A percentile compares a stretch with the other conserved stretches of the same genome.
These are phyloP conservation scores for Sphaceloma murrayae DNA, from an alignment of 2,329 filamentous ascomycete species.

Conservation along the genomic window DNA sequence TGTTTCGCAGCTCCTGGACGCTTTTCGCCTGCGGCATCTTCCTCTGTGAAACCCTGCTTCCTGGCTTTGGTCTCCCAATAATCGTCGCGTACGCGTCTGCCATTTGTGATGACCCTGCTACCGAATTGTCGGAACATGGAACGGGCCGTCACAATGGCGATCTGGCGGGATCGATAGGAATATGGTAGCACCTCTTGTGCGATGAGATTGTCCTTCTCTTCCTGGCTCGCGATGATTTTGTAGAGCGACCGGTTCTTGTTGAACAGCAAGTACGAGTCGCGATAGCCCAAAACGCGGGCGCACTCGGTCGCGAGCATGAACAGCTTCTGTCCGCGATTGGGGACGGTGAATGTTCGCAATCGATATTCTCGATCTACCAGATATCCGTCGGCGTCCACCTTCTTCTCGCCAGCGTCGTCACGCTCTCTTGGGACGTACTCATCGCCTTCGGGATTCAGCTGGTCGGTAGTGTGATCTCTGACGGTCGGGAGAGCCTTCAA, in stretches of 20 bases:
- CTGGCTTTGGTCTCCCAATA: conserved; percentile 97
- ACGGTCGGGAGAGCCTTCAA: conserved; percentile 94
- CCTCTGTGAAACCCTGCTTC: conserved; percentile 97
- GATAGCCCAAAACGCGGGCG: conserved; percentile 82
- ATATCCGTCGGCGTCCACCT: conserved; percentile 76
- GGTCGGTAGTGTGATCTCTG: conserved; percentile 92
- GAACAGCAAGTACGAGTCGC: conserved; percentile 96
- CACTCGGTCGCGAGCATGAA: conserved; percentile 99
- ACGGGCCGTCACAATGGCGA: conserved; percentile 91
- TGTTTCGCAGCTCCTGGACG: conserved; percentile 84
- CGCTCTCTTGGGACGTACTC: conserved; percentile 92
- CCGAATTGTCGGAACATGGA: conserved; percentile 99
- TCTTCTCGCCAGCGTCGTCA: conserved; percentile 88
- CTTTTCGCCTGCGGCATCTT: conserved; percentile 92
- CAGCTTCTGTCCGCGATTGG: conserved; percentile 80
- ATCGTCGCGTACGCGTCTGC: conserved; percentile 85
- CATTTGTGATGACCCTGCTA: conserved; percentile 82
- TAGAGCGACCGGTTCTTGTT: conserved; percentile 95
- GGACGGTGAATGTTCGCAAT: conserved; percentile 87
- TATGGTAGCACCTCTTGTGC: conserved; percentile 92
- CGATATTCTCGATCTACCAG: conserved; percentile 80
- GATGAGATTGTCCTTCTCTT: conserved; percentile 94
- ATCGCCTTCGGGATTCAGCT: conserved; percentile 78
- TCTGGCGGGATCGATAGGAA: conserved; percentile 95
- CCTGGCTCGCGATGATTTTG: conserved; percentile 95